These are phyloP conservation scores for Fusarium torulosum DNA, from an alignment of 2,329 filamentous ascomycete species.

Conservation along the genomic window DNA sequence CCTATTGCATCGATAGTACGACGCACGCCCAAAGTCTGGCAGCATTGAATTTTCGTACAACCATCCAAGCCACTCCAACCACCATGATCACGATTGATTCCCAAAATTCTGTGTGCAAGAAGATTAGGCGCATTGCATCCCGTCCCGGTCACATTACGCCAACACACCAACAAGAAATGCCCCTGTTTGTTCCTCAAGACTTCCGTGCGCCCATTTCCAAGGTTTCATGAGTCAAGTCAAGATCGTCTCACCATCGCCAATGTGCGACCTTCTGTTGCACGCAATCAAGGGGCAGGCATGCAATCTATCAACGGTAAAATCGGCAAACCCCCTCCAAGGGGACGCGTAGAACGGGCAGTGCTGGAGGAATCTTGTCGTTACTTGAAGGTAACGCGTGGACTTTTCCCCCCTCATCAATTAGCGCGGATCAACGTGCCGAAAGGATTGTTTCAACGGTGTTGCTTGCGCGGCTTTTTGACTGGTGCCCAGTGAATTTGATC, in stretches of 20 bases:
- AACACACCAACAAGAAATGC: not conserved
- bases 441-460: slow-evolving; percentile 2
- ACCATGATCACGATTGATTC: not conserved
- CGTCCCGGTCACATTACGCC: not conserved
- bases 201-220: not conserved
- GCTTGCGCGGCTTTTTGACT: slow-evolving; percentile 25
- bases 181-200: not conserved
- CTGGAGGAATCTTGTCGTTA: not conserved
- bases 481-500: not conserved
- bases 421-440: slow-evolving; percentile 22
- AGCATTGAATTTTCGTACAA: not conserved
- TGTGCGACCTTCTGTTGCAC: slow-evolving; percentile 14
- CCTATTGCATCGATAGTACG: too few relatives aligned
- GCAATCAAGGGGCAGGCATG: slow-evolving; percentile 4
- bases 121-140: slow-evolving; percentile 15
- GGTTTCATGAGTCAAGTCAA: slow-evolving; percentile 24
- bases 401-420: not conserved
- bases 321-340: not conserved
- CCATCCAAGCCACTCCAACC: not conserved
- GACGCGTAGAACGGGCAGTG: slow-evolving; percentile 1
- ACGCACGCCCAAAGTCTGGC: not conserved
- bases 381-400: slow-evolving; percentile 6
- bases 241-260: slow-evolving; percentile 19
- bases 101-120: not conserved
- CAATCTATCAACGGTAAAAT: slow-evolving; percentile 8